phyloP scores from a whole-genome alignment of 208 protist genomes.

The Leishmania major region DNA sequence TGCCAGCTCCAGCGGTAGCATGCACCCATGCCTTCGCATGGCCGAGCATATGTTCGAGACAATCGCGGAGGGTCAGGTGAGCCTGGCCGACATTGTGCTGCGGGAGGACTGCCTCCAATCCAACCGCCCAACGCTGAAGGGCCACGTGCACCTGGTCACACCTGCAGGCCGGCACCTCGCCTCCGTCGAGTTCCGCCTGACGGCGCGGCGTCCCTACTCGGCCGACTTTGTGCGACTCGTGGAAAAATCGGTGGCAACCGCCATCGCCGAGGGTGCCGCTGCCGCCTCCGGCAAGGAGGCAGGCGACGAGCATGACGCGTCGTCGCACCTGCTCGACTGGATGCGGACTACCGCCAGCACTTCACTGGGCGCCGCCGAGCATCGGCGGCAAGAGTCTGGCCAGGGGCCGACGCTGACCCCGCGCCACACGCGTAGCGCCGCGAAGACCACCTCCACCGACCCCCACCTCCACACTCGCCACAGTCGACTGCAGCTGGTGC shows the following conservation, averaged over 20 bases:
- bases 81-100: conserved; percentile 63
- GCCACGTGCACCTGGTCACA: conserved; percentile 70
- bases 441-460: not conserved
- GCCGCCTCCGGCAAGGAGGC: not conserved
- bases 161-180: conserved; percentile 64
- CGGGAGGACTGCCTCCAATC: conserved; percentile 41
- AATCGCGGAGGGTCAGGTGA: conserved; percentile 77
- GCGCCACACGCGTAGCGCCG: not conserved
- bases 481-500: conserved; percentile 27
- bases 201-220: conserved; percentile 76
- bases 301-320: not conserved
- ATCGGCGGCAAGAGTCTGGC: conserved; percentile 8
- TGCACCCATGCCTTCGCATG: conserved; percentile 33
- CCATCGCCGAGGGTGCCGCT: not conserved
- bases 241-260: conserved; percentile 15
- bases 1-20: conserved; percentile 19
- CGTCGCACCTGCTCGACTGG: conserved; percentile 25
- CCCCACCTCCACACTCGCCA: not conserved
- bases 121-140: conserved; percentile 63
- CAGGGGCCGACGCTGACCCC: not conserved
- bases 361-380: not conserved
- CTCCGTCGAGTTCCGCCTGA: conserved; percentile 84
- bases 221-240: conserved; percentile 63
- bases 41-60: conserved; percentile 78
- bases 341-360: conserved; percentile 27